Conservation (phyloP, 805 yeast species). For the Candida ovalis region DNA sequence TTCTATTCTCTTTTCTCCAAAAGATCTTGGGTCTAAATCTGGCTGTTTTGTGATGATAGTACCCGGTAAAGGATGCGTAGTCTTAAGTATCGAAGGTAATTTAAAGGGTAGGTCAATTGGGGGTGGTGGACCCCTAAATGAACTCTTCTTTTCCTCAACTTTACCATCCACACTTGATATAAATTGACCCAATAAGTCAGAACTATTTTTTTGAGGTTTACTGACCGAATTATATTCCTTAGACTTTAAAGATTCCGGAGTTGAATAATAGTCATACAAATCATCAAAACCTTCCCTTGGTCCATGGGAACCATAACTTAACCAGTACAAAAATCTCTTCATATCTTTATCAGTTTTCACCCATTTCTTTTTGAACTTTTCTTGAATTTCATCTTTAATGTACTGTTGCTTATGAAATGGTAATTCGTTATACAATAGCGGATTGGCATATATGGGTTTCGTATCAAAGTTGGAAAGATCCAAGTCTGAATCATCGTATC, state of each 20-base stretch:
- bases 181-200: neutral
- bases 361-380: constrained; percentile 53
- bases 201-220: neutral
- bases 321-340: constrained; percentile 55
- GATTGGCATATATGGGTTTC: constrained; percentile 29
- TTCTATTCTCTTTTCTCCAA: constrained; percentile 39
- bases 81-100: constrained; percentile 33
- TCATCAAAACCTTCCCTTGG: constrained; percentile 53
- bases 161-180: neutral
- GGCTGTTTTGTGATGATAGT: constrained; percentile 34
- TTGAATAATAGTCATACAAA: constrained; percentile 36
- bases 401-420: constrained; percentile 55
- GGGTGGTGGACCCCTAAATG: neutral
- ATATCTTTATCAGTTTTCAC: constrained; percentile 40
- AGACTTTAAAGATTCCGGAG: constrained; percentile 4
- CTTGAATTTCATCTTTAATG: constrained; percentile 45
- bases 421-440: constrained; percentile 27
- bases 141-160: neutral
- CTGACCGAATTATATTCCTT: constrained; percentile 7
- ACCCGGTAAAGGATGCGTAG: constrained; percentile 27
- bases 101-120: constrained; percentile 64
- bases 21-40: constrained; percentile 32
- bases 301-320: constrained; percentile 70
- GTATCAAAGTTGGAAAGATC: constrained; percentile 32
- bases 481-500: constrained; percentile 28